Evolutionary conservation across 768 basidiomycete species (phyloP).

Genomic region (Podaxis rugospora): DNA sequence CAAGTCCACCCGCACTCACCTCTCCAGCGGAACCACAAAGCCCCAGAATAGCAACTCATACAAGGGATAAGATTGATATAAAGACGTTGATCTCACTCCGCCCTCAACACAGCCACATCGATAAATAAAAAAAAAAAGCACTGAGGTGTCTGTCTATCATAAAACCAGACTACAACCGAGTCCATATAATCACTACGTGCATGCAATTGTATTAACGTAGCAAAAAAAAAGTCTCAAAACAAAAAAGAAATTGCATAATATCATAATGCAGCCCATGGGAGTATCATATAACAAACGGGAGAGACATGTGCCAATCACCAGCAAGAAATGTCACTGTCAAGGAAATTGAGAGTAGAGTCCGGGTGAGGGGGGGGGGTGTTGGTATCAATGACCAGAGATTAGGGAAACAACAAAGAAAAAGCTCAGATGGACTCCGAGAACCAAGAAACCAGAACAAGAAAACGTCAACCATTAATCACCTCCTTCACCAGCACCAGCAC

Average conservation of each 20-base stretch:
- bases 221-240: not conserved
- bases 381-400: too few relatives aligned
- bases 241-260: not conserved
- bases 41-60: too few relatives aligned
- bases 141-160: not conserved
- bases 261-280: not conserved
- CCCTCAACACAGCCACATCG: too few relatives aligned
- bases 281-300: not conserved
- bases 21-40: too few relatives aligned
- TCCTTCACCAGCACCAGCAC: slow-evolving; percentile 6
- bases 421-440: too few relatives aligned
- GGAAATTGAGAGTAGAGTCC: not conserved
- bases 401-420: too few relatives aligned
- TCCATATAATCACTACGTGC: not conserved
- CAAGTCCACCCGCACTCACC: too few relatives aligned
- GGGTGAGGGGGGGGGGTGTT: too few relatives aligned
- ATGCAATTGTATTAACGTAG: not conserved
- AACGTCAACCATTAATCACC: not conserved
- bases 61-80: too few relatives aligned
- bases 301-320: not conserved
- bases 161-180: not conserved
- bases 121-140: not conserved
- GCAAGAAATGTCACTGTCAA: not conserved
- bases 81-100: too few relatives aligned
- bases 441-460: not conserved